Conservation (phyloP, 2,329 filamentous ascomycete genomes). For the Elsinoe australis region DNA sequence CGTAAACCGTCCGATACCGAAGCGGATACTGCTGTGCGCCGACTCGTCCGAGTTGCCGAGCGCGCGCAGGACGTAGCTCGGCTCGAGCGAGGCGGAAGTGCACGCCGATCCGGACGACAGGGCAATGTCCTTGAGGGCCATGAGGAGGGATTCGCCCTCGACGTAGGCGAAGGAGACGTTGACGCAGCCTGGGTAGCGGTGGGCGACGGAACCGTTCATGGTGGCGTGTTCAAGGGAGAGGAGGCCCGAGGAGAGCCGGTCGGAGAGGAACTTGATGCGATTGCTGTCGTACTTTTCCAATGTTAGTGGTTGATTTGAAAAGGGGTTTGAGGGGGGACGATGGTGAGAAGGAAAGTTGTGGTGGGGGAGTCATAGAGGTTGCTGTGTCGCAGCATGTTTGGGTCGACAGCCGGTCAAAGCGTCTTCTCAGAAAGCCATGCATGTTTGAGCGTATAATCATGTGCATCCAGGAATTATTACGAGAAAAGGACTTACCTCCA, state of each 20-base stretch:
- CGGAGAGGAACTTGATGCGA: constrained; percentile 73
- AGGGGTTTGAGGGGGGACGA: neutral
- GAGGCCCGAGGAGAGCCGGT: constrained; percentile 73
- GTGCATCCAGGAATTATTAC: constrained; percentile 25
- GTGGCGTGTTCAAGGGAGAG: constrained; percentile 84
- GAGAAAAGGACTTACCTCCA: constrained; percentile 61
- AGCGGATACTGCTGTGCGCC: constrained; percentile 94
- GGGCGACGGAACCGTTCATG: constrained; percentile 75
- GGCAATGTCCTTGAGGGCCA: constrained; percentile 97
- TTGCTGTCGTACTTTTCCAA: constrained; percentile 73
- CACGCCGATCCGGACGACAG: constrained; percentile 94
- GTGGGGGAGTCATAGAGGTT: constrained; percentile 52
- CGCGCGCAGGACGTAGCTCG: constrained; percentile 89
- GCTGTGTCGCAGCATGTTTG: constrained; percentile 50
- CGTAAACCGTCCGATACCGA: constrained; percentile 94
- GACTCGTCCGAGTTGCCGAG: constrained; percentile 95
- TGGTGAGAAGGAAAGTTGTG: constrained; percentile 27
- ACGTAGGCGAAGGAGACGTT: constrained; percentile 99
- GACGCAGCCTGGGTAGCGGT: constrained; percentile 92
- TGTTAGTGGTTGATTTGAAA: constrained; percentile 18
- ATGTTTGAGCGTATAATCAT: constrained; percentile 84
- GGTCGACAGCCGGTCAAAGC: constrained; percentile 46
- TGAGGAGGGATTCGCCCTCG: constrained; percentile 92
- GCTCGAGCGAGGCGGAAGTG: constrained; percentile 92
- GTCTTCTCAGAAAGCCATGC: constrained; percentile 78